These are phyloP conservation scores for Termitomyces sp. DNA, from an alignment of 768 basidiomycete genomes.

Conservation along the genomic window DNA sequence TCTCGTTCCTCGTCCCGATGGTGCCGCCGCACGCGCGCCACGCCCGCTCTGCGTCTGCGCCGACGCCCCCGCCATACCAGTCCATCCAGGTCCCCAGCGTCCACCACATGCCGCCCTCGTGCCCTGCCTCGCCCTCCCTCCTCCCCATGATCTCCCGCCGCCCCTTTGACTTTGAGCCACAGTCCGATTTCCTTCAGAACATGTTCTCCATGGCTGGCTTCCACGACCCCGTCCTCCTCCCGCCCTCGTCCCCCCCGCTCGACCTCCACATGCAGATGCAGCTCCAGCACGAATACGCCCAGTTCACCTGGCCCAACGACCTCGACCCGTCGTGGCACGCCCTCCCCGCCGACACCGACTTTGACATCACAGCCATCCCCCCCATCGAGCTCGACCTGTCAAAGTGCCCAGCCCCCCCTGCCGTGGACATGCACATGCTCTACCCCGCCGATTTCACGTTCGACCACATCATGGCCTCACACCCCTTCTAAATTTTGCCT, in stretches of 20 bases:
- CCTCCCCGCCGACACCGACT: conserved; percentile 52
- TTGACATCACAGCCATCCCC: conserved; percentile 61
- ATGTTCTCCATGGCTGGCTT: conserved; percentile 34
- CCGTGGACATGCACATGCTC: too few species aligned
- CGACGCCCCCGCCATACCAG: conserved; percentile 65
- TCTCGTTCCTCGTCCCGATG: conserved; percentile 37
- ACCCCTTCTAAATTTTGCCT: conserved; percentile 14
- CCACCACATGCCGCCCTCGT: conserved; percentile 47
- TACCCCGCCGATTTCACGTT: too few species aligned
- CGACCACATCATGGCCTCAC: conserved; percentile 38
- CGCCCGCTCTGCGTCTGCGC: conserved; percentile 46
- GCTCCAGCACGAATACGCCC: conserved; percentile 32
- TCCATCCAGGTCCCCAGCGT: conserved; percentile 67
- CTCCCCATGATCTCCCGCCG: conserved; percentile 58
- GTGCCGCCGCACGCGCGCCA: conserved; percentile 17
- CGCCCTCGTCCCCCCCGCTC: conserved; percentile 24
- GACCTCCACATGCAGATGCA: conserved; percentile 30
- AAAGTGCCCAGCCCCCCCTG: too few species aligned
- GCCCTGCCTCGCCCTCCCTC: conserved; percentile 57
- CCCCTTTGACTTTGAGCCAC: conserved; percentile 64
- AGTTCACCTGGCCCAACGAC: conserved; percentile 31
- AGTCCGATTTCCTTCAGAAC: conserved; percentile 43
- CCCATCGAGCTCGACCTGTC: conserved; percentile 56
- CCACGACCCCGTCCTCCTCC: too few species aligned
- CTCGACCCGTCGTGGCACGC: conserved; percentile 25